phyloP scores from a whole-genome alignment of 495 filamentous ascomycete genomes.

The Penicillium odoratum region DNA sequence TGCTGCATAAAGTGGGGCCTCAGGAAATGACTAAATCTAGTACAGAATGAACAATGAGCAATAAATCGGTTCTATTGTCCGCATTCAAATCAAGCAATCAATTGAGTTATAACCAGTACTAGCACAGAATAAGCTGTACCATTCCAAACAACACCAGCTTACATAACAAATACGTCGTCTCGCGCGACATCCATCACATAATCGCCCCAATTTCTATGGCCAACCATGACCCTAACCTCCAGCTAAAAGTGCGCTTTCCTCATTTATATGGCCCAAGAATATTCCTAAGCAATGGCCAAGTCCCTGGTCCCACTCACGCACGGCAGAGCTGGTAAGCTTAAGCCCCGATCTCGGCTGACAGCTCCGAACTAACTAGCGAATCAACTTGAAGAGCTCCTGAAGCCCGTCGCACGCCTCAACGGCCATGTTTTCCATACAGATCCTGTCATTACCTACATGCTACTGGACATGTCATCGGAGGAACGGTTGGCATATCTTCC shows the following conservation, averaged over 20 bases:
- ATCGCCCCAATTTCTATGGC: background rate
- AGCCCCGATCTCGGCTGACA: background rate
- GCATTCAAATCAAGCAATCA: too few species aligned
- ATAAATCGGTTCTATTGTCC: too few species aligned
- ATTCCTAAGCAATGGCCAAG: slow-evolving; percentile 17
- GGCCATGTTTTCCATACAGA: slow-evolving; percentile 27
- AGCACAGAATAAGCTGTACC: too few species aligned
- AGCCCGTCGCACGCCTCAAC: slow-evolving; percentile 20
- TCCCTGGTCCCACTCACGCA: slow-evolving; percentile 22
- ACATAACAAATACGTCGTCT: slow-evolving; percentile 8
- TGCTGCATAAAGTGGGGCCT: too few species aligned
- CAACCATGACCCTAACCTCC: background rate
- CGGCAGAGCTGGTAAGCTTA: slow-evolving; percentile 21
- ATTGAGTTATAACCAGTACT: too few species aligned
- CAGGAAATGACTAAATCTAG: too few species aligned
- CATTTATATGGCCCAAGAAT: slow-evolving; percentile 4
- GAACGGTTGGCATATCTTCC: slow-evolving; percentile 26
- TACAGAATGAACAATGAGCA: background rate
- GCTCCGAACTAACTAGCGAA: background rate
- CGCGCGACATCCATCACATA: background rate
- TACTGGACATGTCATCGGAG: slow-evolving; percentile 23
- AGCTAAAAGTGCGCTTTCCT: background rate
- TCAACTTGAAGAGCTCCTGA: slow-evolving; percentile 16
- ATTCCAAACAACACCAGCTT: background rate
- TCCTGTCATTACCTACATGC: slow-evolving; percentile 30